Evolutionary conservation across 139 green algal genomes (phyloP).

Genomic region (Eudorina sp.): DNA sequence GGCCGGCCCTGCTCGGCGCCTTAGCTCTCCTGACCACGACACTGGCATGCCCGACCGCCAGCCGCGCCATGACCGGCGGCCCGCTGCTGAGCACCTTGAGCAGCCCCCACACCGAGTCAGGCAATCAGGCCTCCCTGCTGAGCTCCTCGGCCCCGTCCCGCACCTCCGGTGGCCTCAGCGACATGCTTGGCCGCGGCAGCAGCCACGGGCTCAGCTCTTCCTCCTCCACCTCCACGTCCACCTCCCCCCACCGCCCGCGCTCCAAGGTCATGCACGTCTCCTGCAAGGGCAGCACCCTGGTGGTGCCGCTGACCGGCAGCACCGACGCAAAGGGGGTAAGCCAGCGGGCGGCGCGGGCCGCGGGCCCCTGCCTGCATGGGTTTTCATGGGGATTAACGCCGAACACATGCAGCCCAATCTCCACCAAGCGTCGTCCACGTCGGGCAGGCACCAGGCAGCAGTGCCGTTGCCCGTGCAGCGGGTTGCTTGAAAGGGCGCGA

Average conservation of each 20-base stretch:
- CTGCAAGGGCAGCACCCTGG: slow-evolving; percentile 29
- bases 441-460: no score
- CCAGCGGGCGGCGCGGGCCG: no score
- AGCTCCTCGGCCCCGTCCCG: slow-evolving; percentile 3
- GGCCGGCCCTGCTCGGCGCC: neutral
- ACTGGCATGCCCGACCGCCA: neutral
- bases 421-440: no score
- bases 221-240: neutral
- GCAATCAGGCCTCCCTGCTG: neutral
- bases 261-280: slow-evolving; percentile 32
- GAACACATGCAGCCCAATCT: no score
- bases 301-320: neutral
- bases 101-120: neutral
- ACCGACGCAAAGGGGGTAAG: neutral
- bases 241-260: neutral
- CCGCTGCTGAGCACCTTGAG: neutral
- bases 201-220: neutral
- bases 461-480: no score
- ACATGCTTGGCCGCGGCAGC: neutral
- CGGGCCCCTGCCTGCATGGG: no score
- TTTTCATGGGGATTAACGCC: no score
- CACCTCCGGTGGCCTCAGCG: neutral
- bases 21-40: neutral
- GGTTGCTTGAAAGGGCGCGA: no score
- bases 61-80: neutral